Evolutionary conservation across 1,284 basidiomycete species (phyloP).

Genomic region (Rhodotorula sp.): DNA sequence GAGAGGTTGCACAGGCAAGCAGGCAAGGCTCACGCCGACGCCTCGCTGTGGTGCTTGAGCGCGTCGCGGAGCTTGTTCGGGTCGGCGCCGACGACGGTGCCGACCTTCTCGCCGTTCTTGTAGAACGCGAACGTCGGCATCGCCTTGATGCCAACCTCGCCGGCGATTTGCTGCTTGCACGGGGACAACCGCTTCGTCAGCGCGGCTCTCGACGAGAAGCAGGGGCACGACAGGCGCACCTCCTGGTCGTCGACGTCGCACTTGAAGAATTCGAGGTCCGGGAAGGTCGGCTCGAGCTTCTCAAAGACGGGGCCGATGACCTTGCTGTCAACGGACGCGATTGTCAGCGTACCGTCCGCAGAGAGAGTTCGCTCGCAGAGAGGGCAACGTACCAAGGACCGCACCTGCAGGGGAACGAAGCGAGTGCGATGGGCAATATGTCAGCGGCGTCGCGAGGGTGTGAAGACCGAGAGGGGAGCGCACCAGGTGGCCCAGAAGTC

Average conservation of each 20-base stretch:
- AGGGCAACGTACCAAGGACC: constrained; percentile 29
- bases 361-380: constrained; percentile 48
- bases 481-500: constrained; percentile 70
- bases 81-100: constrained; percentile 65
- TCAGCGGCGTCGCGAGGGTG: background rate
- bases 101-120: constrained; percentile 66
- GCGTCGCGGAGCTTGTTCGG: constrained; percentile 54
- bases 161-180: constrained; percentile 53
- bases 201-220: background rate
- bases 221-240: constrained; percentile 47
- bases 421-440: background rate
- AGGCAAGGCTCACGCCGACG: background rate
- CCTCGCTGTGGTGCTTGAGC: constrained; percentile 31
- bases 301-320: constrained; percentile 77
- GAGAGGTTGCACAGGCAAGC: background rate
- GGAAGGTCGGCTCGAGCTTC: constrained; percentile 58
- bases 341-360: constrained; percentile 41
- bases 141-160: constrained; percentile 72
- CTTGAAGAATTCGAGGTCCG: constrained; percentile 72
- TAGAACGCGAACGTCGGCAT: constrained; percentile 78
- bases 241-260: constrained; percentile 69
- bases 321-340: constrained; percentile 57
- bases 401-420: constrained; percentile 21
- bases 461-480: constrained; percentile 42
- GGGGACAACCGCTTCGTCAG: constrained; percentile 3